These are phyloP conservation scores for Niebla homalea DNA, from an alignment of 495 filamentous ascomycete species.

Conservation along the genomic window DNA sequence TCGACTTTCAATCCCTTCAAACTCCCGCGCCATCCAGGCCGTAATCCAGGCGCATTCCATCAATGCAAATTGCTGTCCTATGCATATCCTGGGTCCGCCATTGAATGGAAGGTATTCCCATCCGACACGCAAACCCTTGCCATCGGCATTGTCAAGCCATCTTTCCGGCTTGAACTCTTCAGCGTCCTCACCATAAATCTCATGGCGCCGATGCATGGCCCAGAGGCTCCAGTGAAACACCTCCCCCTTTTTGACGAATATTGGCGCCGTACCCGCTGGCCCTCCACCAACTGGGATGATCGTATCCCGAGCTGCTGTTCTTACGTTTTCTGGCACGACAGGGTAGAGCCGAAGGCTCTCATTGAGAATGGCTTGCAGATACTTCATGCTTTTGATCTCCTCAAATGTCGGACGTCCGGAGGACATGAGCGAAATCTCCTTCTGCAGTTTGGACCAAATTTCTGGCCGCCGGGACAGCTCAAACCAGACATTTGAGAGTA, in stretches of 20 bases:
- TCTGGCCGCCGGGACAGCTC: constrained; percentile 13
- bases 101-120: constrained; percentile 54
- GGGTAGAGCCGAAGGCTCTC: constrained; percentile 46
- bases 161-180: constrained; percentile 16
- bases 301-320: constrained; percentile 37
- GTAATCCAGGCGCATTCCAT: constrained; percentile 46
- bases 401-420: constrained; percentile 25
- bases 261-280: constrained; percentile 30
- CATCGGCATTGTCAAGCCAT: constrained; percentile 9
- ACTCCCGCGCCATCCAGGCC: constrained; percentile 31
- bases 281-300: constrained; percentile 41
- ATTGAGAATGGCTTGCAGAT: constrained; percentile 38
- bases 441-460: constrained; percentile 12
- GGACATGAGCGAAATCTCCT: constrained; percentile 9
- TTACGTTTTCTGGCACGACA: constrained; percentile 41
- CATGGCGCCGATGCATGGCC: constrained; percentile 23
- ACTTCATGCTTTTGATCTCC: constrained; percentile 31
- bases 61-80: constrained; percentile 46
- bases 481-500: constrained; percentile 14
- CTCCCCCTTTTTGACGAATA: constrained; percentile 30
- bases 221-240: constrained; percentile 16
- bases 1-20: constrained; percentile 19
- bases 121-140: constrained; percentile 22
- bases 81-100: constrained; percentile 48
- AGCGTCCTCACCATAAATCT: constrained; percentile 26